Percentiles rank a stretch among this genome's conserved stretches.
These are phyloP conservation scores for Aphanoascus verrucosus DNA, from an alignment of 2,329 filamentous ascomycete species.

Conservation along the genomic window DNA sequence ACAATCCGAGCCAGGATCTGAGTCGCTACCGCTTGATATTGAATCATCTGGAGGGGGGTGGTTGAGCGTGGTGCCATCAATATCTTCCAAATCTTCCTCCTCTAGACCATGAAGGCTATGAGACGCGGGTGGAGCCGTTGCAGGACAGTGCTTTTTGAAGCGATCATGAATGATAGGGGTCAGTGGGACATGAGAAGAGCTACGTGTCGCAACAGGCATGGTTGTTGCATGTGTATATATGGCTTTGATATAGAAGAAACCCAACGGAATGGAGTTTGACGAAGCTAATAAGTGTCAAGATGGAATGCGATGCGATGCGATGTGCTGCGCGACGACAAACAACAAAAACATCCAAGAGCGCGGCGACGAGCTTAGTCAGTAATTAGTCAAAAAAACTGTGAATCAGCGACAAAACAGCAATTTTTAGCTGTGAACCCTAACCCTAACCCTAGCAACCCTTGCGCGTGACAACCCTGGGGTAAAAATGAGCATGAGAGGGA, in stretches of 20 bases:
- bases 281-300: neutral
- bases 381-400: no score
- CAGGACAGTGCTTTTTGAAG: neutral
- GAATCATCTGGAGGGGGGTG: neutral
- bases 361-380: neutral
- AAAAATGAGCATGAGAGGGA: neutral
- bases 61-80: slow-evolving; percentile 5
- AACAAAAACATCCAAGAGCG: neutral
- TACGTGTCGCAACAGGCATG: neutral
- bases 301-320: neutral
- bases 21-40: slow-evolving; percentile 3
- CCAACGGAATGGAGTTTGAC: neutral
- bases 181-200: neutral
- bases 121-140: neutral
- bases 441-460: slow-evolving; percentile 9
- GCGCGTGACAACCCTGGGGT: neutral
- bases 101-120: neutral
- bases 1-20: neutral
- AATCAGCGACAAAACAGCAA: neutral
- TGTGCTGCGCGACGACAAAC: neutral
- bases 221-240: no score
- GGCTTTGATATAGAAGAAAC: neutral
- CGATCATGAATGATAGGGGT: neutral
- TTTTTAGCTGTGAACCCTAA: slow-evolving; percentile 10
- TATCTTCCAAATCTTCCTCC: slow-evolving; percentile 5